These are phyloP conservation scores for Ophiostoma piceae DNA, from an alignment of 2,329 filamentous ascomycete genomes.

Conservation along the genomic window DNA sequence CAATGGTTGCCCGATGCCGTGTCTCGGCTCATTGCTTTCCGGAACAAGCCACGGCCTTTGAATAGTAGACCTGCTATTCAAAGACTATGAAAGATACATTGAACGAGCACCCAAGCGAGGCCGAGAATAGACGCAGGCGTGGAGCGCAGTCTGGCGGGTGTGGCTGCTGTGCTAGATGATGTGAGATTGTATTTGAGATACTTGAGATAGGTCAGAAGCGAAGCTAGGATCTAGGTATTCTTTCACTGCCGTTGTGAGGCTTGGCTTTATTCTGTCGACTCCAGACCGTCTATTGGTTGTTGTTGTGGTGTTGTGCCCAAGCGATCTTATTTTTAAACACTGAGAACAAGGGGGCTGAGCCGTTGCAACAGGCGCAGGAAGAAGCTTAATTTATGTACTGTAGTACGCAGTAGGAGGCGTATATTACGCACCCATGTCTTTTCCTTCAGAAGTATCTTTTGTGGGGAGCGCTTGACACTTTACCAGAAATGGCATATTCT, in stretches of 20 bases:
- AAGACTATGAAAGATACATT: not conserved
- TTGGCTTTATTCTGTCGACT: not conserved
- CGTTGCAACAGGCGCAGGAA: not conserved
- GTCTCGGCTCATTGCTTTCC: not conserved
- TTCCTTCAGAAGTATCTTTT: too few species aligned
- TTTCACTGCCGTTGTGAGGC: not conserved
- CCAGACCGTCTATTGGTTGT: not conserved
- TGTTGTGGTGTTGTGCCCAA: not conserved
- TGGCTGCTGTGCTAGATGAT: not conserved
- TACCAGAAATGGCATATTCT: too few species aligned
- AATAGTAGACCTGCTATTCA: conserved; percentile 8
- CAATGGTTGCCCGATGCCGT: not conserved
- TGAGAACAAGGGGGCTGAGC: not conserved
- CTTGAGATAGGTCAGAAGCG: not conserved
- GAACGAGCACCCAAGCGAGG: not conserved
- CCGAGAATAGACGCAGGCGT: not conserved
- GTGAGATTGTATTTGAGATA: not conserved
- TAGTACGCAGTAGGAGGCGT: too few species aligned
- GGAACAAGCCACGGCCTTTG: conserved; percentile 9
- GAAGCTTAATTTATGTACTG: not conserved
- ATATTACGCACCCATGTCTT: too few species aligned
- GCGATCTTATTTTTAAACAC: not conserved
- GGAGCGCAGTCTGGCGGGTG: not conserved
- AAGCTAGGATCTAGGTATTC: not conserved
- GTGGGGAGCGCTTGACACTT: too few species aligned